Base-by-base conservation (phyloP, 768 basidiomycete species). In the Suillus occidentalis region DNA sequence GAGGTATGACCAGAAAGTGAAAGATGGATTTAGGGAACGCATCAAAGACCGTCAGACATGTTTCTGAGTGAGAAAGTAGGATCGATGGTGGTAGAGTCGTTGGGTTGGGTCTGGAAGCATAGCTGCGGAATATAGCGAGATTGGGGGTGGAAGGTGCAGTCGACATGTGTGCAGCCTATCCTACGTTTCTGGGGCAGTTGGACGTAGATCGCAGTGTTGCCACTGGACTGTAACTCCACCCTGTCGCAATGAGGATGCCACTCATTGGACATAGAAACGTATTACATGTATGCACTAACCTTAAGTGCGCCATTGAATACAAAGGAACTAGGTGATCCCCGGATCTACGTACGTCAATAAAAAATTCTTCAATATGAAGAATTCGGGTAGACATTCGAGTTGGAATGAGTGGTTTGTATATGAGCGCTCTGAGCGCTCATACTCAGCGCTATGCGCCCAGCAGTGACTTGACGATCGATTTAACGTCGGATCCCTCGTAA, bases 1-100 rank as follows among this genome's bases (percentile, higher is more conserved):
- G 84, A 45, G 95, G 95, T 20, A 97, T 81, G 63, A 97, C 76
- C 50, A 97, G 83, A 72, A 95, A 90, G 77, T 97, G 95, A 75
- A 94, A 96, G 63, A 87, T 89, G 6, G 92, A 88, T 76, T 95
- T 95, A 3, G 91, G 91, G 72, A 82, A 95, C 39, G 80, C 83
- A 77, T 95, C 93, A 70, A 86, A 90, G 62, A 95, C 78, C 6
- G 88, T 89, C 52, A 93, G 68, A 8, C 87, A 84, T 61, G 76
- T 81, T n/a, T 79, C 72, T 2, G 85, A 85, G 66, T 85, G 79
- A 28, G 81, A 79, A 70, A 91, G 87, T n/a, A 88, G 81, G 37
- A 93, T 71, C 0, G 87, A 85, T 2, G 82, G 73, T 1, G 92
- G 89, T n/a, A 93, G 76, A 6, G 73, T 78, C 9, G 80, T 71